A percentile compares a stretch with the other conserved stretches of the same genome.
Conservation (phyloP, 768 basidiomycete species). For the Mycena rosella region DNA sequence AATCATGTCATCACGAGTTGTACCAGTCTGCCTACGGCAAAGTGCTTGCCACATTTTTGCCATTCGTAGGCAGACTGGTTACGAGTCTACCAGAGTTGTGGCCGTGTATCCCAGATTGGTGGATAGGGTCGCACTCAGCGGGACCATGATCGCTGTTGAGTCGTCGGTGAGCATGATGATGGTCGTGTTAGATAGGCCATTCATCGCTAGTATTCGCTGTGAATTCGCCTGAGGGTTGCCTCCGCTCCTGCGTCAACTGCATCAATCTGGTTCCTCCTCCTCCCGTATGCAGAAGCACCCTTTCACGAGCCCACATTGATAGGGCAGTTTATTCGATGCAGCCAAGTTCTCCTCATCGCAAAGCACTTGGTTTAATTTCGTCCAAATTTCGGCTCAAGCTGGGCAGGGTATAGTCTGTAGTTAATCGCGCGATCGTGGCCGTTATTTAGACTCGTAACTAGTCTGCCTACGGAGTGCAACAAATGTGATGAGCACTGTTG, state of each 20-base stretch:
- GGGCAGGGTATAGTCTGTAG: too few relatives aligned
- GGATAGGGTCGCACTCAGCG: not conserved
- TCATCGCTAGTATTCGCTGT: not conserved
- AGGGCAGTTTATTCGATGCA: not conserved
- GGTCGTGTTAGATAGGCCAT: not conserved
- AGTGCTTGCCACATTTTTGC: too few relatives aligned
- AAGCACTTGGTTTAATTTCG: conserved; percentile 9
- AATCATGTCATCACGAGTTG: too few relatives aligned
- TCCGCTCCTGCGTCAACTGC: not conserved
- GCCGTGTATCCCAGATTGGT: not conserved
- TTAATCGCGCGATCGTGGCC: too few relatives aligned
- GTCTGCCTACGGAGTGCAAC: too few relatives aligned
- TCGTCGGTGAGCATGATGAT: conserved; percentile 21
- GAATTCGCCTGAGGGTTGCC: not conserved
- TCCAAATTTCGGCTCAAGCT: not conserved
- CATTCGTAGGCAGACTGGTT: too few relatives aligned
- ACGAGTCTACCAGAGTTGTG: too few relatives aligned
- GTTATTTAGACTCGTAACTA: too few relatives aligned
- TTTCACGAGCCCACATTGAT: conserved; percentile 13
- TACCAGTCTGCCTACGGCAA: too few relatives aligned
- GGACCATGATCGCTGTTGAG: conserved; percentile 28
- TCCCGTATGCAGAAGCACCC: conserved; percentile 8
- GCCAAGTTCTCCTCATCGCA: not conserved
- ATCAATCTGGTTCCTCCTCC: not conserved
- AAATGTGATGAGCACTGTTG: too few relatives aligned